phyloP scores from a whole-genome alignment of 2,329 filamentous ascomycete species.

The Scleromitrula shiraiana region DNA sequence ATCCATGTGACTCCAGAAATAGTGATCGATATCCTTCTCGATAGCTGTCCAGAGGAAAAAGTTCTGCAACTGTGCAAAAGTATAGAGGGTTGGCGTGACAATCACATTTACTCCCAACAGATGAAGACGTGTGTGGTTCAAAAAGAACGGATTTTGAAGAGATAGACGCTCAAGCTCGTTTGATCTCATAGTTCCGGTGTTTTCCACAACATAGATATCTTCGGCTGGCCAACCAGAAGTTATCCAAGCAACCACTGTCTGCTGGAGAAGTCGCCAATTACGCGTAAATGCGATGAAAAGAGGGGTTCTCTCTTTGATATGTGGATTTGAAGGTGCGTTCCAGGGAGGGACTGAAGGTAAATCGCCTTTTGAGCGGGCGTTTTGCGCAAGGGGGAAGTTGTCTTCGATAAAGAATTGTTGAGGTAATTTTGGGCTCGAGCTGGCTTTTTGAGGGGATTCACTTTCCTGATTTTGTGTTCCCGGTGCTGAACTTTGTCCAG shows the following conservation, averaged over 20 bases:
- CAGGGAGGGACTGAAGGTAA: slow-evolving; percentile 37
- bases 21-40: slow-evolving; percentile 37
- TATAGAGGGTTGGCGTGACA: slow-evolving; percentile 42
- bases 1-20: slow-evolving; percentile 50
- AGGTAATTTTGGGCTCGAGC: background rate
- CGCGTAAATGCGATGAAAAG: slow-evolving; percentile 51
- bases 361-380: slow-evolving; percentile 17
- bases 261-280: slow-evolving; percentile 45
- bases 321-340: slow-evolving; percentile 34
- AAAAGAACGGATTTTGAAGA: slow-evolving; percentile 46
- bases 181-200: slow-evolving; percentile 47
- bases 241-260: slow-evolving; percentile 47
- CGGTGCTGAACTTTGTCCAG: background rate
- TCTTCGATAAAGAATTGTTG: slow-evolving; percentile 9
- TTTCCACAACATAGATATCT: slow-evolving; percentile 50
- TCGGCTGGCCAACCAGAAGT: slow-evolving; percentile 48
- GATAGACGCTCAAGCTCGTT: slow-evolving; percentile 40
- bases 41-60: slow-evolving; percentile 41
- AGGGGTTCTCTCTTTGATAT: slow-evolving; percentile 38
- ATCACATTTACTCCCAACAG: slow-evolving; percentile 44
- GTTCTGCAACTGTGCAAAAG: slow-evolving; percentile 48
- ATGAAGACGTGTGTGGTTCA: slow-evolving; percentile 42
- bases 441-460: background rate
- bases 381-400: slow-evolving; percentile 21
- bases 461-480: background rate